A percentile compares a stretch with the other conserved stretches of the same genome.
Evolutionary conservation across 2,329 filamentous ascomycete genomes (phyloP).

Genomic region (Emergomyces africanus): DNA sequence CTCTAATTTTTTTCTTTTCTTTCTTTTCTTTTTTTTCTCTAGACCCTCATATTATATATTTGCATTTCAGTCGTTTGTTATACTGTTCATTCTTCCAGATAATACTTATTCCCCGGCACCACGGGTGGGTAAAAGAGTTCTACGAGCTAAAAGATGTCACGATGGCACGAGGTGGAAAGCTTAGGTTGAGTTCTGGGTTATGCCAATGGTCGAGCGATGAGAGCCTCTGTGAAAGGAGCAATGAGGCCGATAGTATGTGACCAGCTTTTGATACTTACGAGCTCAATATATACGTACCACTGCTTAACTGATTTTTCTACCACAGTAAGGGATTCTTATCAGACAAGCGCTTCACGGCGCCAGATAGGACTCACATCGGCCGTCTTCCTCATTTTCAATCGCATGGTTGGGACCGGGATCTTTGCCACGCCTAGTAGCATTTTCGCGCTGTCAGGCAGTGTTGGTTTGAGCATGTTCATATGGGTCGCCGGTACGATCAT

Average conservation of each 20-base stretch:
- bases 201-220: not conserved
- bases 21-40: too few relatives aligned
- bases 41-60: not conserved
- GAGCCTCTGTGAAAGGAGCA: not conserved
- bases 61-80: not conserved
- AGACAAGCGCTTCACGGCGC: slow-evolving; percentile 10
- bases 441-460: slow-evolving; percentile 49
- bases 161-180: not conserved
- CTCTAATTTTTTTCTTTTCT: too few relatives aligned
- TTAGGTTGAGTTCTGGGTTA: not conserved
- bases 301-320: not conserved
- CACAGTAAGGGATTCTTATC: slow-evolving; percentile 14
- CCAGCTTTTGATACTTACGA: not conserved
- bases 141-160: not conserved
- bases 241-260: not conserved
- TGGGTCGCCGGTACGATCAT: slow-evolving; percentile 51
- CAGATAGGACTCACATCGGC: slow-evolving; percentile 14
- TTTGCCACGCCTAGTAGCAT: slow-evolving; percentile 58
- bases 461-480: slow-evolving; percentile 47
- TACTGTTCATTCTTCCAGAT: not conserved
- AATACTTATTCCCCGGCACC: not conserved
- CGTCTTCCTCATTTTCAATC: slow-evolving; percentile 29
- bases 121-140: not conserved
- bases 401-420: slow-evolving; percentile 56
- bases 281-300: not conserved